Percentiles rank a stretch among this genome's conserved stretches.
Evolutionary conservation across 2,329 filamentous ascomycete species (phyloP).

Genomic region (Beauveria rudraprayagi): DNA sequence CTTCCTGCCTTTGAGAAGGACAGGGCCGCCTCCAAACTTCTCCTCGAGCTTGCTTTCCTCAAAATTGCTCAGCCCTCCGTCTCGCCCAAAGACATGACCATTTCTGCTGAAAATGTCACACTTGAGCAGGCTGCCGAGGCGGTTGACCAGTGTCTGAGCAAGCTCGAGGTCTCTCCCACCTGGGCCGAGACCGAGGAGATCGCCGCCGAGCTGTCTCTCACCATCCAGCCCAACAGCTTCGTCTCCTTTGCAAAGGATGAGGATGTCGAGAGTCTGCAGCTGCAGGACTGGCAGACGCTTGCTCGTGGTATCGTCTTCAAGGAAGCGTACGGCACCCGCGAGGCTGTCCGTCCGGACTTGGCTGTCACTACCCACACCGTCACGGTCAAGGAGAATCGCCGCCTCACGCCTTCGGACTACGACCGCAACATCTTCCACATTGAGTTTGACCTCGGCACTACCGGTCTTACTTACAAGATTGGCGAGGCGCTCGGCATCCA

Average conservation of each 20-base stretch:
- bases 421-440: slow-evolving; percentile 99
- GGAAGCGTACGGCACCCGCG: slow-evolving; percentile 76
- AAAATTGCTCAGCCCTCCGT: slow-evolving; percentile 63
- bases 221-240: slow-evolving; percentile 74
- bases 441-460: slow-evolving; percentile 89
- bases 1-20: slow-evolving; percentile 63
- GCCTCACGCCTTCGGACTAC: slow-evolving; percentile 79
- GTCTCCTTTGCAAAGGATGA: slow-evolving; percentile 70
- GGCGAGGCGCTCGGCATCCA: slow-evolving; percentile 96
- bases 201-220: slow-evolving; percentile 44
- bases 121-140: slow-evolving; percentile 54
- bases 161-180: slow-evolving; percentile 67
- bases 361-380: slow-evolving; percentile 79
- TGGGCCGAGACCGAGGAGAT: slow-evolving; percentile 64
- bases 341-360: slow-evolving; percentile 73
- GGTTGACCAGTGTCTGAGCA: slow-evolving; percentile 60
- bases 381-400: slow-evolving; percentile 88
- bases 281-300: slow-evolving; percentile 72
- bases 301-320: slow-evolving; percentile 90
- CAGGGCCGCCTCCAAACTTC: slow-evolving; percentile 53
- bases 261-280: slow-evolving; percentile 52
- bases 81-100: slow-evolving; percentile 58
- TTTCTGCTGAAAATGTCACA: slow-evolving; percentile 42
- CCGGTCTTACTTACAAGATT: slow-evolving; percentile 91
- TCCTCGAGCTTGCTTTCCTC: slow-evolving; percentile 77